Evolutionary conservation across 768 basidiomycete species (phyloP), one percentile per base, ranked within the genome.

Genomic region (Podaxis mareebaensis): DNA sequence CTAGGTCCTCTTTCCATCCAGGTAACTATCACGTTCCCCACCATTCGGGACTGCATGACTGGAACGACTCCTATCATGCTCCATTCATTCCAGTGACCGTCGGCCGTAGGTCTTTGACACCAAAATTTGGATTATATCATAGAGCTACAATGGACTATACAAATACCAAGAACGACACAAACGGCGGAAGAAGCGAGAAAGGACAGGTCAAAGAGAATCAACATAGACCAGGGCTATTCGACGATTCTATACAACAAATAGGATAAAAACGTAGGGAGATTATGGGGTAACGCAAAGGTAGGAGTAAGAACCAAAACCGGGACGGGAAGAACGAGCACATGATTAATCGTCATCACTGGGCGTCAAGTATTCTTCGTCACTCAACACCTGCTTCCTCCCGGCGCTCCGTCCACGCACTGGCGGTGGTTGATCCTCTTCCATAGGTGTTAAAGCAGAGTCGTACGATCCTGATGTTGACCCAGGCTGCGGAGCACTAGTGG

Each of bases 371-470:
- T 86, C 84, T 61, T 84, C 82, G 58, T 92, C 91, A 66, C 90
- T 92, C 74, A 92, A 77, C 56, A 93, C 83, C 74, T 89, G 88
- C 72, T 87, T 91, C 65, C 90, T 81, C 33, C 84, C 85, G 20
- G 80, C 77, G 71, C 86, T 89, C 61, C 83, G 76, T 40, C 87
- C 83, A 15, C 85, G 75, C 3, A 74, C 74, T 3, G 81, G 82
- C 10, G 84, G 81, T 30, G 83, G 85, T 49, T 86, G 84, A 52
- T 92, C 91, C 65, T 93, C 91, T 52, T 92, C 91, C 88, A 92
- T 89, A 1, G 90, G 90, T 5, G 89, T 91, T 66, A 91, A 73
- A 10, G 91, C 89, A 39, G 86, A 84, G 33, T 91, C 89, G 64
- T 86, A 85, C 17, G 79, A 80, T 10, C 80, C 83, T 40, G 83